Percentiles rank a stretch among this genome's conserved stretches.
phyloP scores from a whole-genome alignment of 345 rosid species.

The Clausena lansium region DNA sequence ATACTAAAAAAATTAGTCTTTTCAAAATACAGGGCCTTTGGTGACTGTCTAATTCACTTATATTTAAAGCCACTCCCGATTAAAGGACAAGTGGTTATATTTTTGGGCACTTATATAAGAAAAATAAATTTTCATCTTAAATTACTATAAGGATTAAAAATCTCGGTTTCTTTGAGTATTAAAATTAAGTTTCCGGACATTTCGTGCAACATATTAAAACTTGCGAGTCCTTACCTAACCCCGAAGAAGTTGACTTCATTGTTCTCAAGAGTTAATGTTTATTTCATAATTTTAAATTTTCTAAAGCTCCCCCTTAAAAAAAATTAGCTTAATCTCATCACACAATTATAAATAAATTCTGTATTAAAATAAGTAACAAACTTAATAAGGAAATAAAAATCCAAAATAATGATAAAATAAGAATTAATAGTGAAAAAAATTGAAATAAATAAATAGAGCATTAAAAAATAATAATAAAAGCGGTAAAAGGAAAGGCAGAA shows the following conservation, averaged over 20 bases:
- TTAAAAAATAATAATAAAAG: neutral
- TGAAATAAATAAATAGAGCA: neutral
- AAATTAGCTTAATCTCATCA: too few relatives aligned
- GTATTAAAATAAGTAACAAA: neutral
- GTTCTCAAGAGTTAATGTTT: neutral
- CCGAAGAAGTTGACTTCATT: neutral
- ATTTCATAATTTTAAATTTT: neutral
- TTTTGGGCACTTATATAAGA: too few relatives aligned
- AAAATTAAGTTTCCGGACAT: neutral
- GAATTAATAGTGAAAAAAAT: neutral
- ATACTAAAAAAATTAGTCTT: too few relatives aligned
- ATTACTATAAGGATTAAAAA: too few relatives aligned
- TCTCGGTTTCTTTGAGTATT: neutral
- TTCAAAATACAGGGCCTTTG: too few relatives aligned
- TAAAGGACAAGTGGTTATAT: too few relatives aligned
- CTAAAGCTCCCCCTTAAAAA: neutral
- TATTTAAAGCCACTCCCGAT: too few relatives aligned
- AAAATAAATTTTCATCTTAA: too few relatives aligned
- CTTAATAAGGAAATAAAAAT: neutral
- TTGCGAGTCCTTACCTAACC: slow-evolving; percentile 17
- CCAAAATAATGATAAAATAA: neutral
- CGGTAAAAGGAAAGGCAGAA: neutral
- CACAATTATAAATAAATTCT: neutral
- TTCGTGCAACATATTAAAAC: neutral
- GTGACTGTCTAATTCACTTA: too few relatives aligned